Evolutionary conservation across 2,329 filamentous ascomycete species (phyloP), one percentile per base, ranked within the genome.

Genomic region (Aspergillus pseudonomiae): DNA sequence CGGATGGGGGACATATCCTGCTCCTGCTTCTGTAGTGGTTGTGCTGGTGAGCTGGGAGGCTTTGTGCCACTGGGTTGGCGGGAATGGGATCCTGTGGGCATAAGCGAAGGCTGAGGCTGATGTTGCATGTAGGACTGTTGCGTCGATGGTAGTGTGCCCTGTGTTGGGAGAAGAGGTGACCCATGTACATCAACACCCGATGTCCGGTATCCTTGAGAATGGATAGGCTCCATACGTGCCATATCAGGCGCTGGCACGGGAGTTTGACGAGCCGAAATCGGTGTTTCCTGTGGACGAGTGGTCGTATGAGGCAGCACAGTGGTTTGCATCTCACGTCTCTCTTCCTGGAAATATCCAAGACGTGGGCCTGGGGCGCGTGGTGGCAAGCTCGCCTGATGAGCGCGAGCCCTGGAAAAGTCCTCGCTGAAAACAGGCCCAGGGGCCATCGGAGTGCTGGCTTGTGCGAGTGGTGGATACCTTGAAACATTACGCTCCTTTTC

Each of bases 281-380:
- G 66, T 53, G 73, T 60, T 21, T 79, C 76, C 65, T 73, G 73
- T 12, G 69, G 57, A n/a, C 70, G 71, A 52, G 70, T 55, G 19
- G 68, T 65, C 16, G 69, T 59, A 54, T 74, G 73, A 32, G 70
- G 58, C 36, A 75, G 53, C 26, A 70, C 61, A 26, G 67, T 59
- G 3, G 66, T 60, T 5, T 71, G 63, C 50, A 72, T 68, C 21
- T 79, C 78, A 39, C 75, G 70, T 30, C 75, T 70, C 9, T 80
- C 79, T 14, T 82, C 80, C 34, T 76, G 75, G 62, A 83, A 83
- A 55, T 79, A 80, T 45, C 81, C 81, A 59, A 77, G 62, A 32
- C 76, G 78, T 10, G 81, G 81, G n/a, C 81, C 81, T 63, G 74
- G 74, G 45, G 74, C 67, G 32, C 75, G 74, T 65, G 75, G 74